Evolutionary conservation across 2,329 filamentous ascomycete species (phyloP).

Genomic region (Escovopsis weberi): DNA sequence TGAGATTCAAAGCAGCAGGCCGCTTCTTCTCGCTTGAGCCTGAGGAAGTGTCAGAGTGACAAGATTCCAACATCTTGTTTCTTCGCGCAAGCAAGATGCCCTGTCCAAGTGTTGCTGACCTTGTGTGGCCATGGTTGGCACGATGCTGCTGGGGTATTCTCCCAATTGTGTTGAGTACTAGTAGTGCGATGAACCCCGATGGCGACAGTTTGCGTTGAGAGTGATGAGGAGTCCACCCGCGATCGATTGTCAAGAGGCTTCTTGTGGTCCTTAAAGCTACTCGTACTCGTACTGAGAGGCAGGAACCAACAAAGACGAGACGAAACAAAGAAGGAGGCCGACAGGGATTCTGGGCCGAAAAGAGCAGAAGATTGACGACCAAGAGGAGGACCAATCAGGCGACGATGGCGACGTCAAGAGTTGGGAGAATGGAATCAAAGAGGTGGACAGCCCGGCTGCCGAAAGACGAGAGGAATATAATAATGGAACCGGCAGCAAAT

Average conservation of each 20-base stretch:
- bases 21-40: slow-evolving; percentile 39
- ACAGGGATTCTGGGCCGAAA: background rate
- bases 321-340: background rate
- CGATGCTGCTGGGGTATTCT: background rate
- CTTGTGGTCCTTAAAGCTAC: too few species aligned
- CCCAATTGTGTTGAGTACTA: slow-evolving; percentile 1
- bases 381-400: background rate
- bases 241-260: too few species aligned
- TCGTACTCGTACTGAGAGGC: background rate
- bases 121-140: slow-evolving; percentile 23
- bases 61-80: too few species aligned
- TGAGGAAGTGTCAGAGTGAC: slow-evolving; percentile 6
- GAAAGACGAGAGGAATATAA: slow-evolving; percentile 20
- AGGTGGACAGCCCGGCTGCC: slow-evolving; percentile 41
- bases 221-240: too few species aligned
- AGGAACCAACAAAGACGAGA: slow-evolving; percentile 6
- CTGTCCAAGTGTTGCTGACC: slow-evolving; percentile 15
- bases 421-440: background rate
- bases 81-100: too few species aligned
- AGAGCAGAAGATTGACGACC: background rate
- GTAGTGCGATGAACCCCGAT: background rate
- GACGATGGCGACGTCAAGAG: background rate
- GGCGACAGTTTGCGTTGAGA: background rate
- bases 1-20: slow-evolving; percentile 40
- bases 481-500: slow-evolving; percentile 13